Percentiles rank a stretch among this genome's conserved stretches.
Evolutionary conservation across 352 stramenopile species (phyloP).

Genomic region (Achlya hypogyna): DNA sequence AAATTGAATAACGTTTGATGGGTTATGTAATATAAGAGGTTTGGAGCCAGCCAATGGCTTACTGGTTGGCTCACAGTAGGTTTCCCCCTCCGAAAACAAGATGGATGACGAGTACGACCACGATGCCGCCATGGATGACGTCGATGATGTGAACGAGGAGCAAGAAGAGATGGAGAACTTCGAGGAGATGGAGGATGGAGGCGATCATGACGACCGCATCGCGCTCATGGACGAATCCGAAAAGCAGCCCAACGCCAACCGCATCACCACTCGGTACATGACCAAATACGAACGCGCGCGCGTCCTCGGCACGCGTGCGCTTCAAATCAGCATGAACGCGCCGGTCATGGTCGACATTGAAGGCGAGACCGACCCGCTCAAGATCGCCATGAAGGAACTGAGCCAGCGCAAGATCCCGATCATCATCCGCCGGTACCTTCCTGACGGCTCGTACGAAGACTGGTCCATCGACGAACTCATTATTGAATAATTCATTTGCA

Average conservation of each 20-base stretch:
- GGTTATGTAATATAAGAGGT: too few relatives aligned
- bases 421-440: conserved; percentile 98
- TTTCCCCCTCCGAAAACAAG: neutral
- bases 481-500: conserved; percentile 85
- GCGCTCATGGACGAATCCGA: conserved; percentile 78
- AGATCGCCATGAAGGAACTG: conserved; percentile 99
- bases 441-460: conserved; percentile 98
- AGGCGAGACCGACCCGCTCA: conserved; percentile 98
- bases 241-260: conserved; percentile 75
- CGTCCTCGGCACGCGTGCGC: conserved; percentile 95
- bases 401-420: conserved; percentile 99
- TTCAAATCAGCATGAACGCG: conserved; percentile 99
- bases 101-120: conserved; percentile 86
- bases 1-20: too few relatives aligned
- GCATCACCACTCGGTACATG: conserved; percentile 98
- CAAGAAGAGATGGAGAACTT: conserved; percentile 58
- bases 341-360: conserved; percentile 95
- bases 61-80: neutral
- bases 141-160: conserved; percentile 63
- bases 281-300: conserved; percentile 99
- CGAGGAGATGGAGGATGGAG: conserved; percentile 40
- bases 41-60: neutral
- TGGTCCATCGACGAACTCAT: conserved; percentile 99
- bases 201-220: conserved; percentile 48
- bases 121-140: conserved; percentile 53